phyloP scores from a whole-genome alignment of 2,329 filamentous ascomycete genomes.

The Verticillium nonalfalfae region DNA sequence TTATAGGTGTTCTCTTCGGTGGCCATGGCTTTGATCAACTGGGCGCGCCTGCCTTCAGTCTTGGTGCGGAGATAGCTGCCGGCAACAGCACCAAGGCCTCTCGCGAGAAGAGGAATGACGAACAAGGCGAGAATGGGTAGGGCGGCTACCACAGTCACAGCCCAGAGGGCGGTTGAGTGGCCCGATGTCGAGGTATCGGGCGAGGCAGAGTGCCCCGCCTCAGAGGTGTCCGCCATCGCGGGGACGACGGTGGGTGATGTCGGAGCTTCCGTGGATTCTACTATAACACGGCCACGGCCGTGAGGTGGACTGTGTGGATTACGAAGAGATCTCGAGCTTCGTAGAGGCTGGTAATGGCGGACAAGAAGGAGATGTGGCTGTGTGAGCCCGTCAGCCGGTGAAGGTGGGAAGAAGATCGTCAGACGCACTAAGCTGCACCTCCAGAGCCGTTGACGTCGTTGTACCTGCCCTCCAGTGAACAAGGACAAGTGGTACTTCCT shows the following conservation, averaged over 20 bases:
- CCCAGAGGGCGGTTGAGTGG: background rate
- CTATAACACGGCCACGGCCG: background rate
- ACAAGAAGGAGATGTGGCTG: background rate
- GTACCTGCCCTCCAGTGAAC: background rate
- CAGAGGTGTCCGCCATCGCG: background rate
- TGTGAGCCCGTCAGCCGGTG: background rate
- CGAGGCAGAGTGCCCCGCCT: background rate
- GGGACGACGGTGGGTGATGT: background rate
- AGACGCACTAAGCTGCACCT: background rate
- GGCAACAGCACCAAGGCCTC: conserved; percentile 32
- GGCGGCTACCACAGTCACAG: conserved; percentile 5
- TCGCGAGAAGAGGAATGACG: conserved; percentile 29
- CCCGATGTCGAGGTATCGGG: background rate
- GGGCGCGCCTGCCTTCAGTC: conserved; percentile 54
- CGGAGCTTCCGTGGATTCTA: background rate
- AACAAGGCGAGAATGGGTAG: conserved; percentile 19
- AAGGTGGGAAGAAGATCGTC: background rate
- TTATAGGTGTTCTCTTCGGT: conserved; percentile 30
- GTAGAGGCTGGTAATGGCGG: background rate
- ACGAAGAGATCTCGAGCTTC: background rate
- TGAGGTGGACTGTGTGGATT: background rate
- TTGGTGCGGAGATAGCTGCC: conserved; percentile 59
- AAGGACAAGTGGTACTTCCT: background rate
- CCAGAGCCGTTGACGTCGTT: background rate
- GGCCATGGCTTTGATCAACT: conserved; percentile 47